Conservation (phyloP, 768 basidiomycete genomes). For the Phanerochaete sordida region DNA sequence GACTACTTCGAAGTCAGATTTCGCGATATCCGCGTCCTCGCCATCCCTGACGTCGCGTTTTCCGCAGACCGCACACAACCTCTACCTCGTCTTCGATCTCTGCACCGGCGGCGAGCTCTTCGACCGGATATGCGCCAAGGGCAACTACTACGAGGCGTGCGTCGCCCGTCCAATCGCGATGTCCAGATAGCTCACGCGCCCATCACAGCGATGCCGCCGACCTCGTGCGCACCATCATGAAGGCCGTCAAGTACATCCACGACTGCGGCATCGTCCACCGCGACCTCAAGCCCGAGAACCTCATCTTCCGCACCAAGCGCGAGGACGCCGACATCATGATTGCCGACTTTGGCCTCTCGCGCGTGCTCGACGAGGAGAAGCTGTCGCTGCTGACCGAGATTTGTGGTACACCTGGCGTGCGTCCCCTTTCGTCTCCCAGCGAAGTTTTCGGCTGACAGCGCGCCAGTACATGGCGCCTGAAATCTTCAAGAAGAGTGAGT, state of each 20-base stretch:
- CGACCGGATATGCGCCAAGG: constrained; percentile 96
- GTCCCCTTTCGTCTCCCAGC: constrained; percentile 19
- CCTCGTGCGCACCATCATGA: constrained; percentile 83
- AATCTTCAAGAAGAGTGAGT: constrained; percentile 86
- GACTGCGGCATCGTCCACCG: constrained; percentile 91
- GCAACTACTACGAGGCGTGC: constrained; percentile 93
- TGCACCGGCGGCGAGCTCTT: constrained; percentile 99
- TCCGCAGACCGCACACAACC: constrained; percentile 78
- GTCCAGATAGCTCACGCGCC: not conserved
- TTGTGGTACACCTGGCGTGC: constrained; percentile 87
- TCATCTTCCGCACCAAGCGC: constrained; percentile 84
- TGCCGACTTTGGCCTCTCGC: constrained; percentile 92
- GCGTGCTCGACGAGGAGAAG: constrained; percentile 89
- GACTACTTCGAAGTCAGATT: constrained; percentile 88
- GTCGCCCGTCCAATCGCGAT: constrained; percentile 22
- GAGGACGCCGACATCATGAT: constrained; percentile 96
- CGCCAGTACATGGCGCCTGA: constrained; percentile 90
- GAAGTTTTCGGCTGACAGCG: not conserved
- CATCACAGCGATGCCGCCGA: constrained; percentile 77
- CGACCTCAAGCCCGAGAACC: constrained; percentile 97
- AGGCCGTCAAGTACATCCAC: constrained; percentile 90
- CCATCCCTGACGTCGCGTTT: not conserved
- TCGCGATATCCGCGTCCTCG: not conserved
- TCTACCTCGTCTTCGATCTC: constrained; percentile 93
- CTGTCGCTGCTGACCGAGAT: constrained; percentile 88